These are phyloP conservation scores for Scalesia atractyloides DNA, from an alignment of 129 eudicot species.

Conservation along the genomic window DNA sequence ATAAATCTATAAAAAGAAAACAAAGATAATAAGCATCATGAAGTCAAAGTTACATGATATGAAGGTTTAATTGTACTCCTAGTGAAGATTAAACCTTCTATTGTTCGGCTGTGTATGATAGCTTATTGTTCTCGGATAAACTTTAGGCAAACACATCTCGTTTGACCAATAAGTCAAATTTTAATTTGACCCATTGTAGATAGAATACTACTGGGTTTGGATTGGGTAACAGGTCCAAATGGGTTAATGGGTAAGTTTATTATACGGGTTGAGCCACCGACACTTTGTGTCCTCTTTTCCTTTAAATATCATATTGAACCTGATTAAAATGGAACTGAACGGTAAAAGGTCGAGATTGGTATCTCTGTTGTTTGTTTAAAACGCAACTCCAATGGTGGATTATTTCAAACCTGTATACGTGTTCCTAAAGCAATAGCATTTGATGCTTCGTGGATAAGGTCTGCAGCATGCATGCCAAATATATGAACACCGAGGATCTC, in stretches of 20 bases:
- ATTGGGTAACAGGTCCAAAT: neutral
- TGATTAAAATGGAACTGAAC: neutral
- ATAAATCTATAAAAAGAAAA: neutral
- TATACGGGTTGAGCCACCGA: neutral
- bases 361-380: slow-evolving; percentile 1
- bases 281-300: neutral
- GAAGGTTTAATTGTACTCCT: neutral
- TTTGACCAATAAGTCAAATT: neutral
- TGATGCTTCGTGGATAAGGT: slow-evolving; percentile 96
- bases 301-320: neutral
- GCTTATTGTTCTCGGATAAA: neutral
- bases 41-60: neutral
- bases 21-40: neutral
- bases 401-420: slow-evolving; percentile 65
- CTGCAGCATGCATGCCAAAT: slow-evolving; percentile 98
- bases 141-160: neutral
- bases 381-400: neutral
- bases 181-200: slow-evolving; percentile 1
- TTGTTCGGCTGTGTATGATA: neutral
- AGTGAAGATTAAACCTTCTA: neutral
- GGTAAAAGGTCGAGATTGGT: neutral
- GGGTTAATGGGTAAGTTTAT: neutral
- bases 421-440: slow-evolving; percentile 98
- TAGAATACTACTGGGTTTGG: neutral
- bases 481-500: slow-evolving; percentile 99